A percentile compares a stretch with the other conserved stretches of the same genome.
These are phyloP conservation scores for Porpolomopsis calyptriformis DNA, from an alignment of 768 basidiomycete genomes.

Conservation along the genomic window DNA sequence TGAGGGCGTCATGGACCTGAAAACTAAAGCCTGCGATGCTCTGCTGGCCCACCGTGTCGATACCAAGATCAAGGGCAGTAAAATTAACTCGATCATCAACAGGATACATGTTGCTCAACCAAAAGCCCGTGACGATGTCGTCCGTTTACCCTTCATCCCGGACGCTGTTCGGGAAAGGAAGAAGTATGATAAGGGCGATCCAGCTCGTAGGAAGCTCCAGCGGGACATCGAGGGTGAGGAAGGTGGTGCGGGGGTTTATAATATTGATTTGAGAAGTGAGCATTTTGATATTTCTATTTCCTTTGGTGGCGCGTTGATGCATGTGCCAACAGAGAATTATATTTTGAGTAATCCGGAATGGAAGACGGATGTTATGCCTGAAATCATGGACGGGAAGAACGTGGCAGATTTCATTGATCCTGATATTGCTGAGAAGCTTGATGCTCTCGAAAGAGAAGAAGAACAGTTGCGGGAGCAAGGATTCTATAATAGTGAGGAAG, in stretches of 20 bases:
- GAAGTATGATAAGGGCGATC: constrained; percentile 84
- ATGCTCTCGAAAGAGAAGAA: constrained; percentile 94
- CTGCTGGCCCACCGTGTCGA: constrained; percentile 93
- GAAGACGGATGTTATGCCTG: constrained; percentile 97
- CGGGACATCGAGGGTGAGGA: constrained; percentile 77
- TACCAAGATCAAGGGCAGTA: constrained; percentile 84
- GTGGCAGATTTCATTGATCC: constrained; percentile 97
- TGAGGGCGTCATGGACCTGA: constrained; percentile 95
- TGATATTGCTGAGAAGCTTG: constrained; percentile 93
- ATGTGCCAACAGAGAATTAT: constrained; percentile 63
- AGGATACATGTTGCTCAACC: constrained; percentile 94
- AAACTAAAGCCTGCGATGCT: constrained; percentile 91
- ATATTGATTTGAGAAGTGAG: constrained; percentile 82
- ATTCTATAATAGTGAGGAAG: constrained; percentile 85
- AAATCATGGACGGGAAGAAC: constrained; percentile 98
- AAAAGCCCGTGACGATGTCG: constrained; percentile 81
- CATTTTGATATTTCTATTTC: constrained; percentile 11
- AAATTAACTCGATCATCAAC: constrained; percentile 88
- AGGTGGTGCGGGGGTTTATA: constrained; percentile 86
- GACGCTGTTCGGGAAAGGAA: constrained; percentile 63
- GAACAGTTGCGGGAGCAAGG: constrained; percentile 90
- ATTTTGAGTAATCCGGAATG: constrained; percentile 80
- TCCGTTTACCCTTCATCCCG: constrained; percentile 82
- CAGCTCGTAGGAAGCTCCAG: constrained; percentile 61
- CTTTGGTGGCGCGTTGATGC: constrained; percentile 1